Conservation (phyloP, 768 basidiomycete species). For the Lactarius deliciosus region DNA sequence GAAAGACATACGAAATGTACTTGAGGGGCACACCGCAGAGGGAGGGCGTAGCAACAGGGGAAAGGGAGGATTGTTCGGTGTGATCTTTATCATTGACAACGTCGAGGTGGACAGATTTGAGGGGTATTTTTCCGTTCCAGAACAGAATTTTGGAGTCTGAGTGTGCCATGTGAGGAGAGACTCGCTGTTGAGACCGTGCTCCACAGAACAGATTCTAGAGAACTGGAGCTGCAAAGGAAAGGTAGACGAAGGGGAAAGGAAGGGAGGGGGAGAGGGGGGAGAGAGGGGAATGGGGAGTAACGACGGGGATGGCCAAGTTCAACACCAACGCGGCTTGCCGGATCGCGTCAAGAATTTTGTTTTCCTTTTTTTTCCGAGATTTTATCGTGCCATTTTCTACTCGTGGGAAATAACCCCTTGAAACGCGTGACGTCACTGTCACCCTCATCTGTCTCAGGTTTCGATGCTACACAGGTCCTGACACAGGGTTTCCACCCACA, state of each 20-base stretch:
- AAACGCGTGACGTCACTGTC: conserved; percentile 18
- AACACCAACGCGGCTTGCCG: conserved; percentile 7
- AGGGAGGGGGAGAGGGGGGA: background rate
- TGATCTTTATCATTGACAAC: conserved; percentile 6
- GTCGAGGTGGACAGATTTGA: conserved; percentile 20
- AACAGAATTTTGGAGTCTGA: conserved; percentile 21
- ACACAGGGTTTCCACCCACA: background rate
- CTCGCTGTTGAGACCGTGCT: conserved; percentile 11
- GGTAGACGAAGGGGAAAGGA: background rate
- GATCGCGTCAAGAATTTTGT: background rate
- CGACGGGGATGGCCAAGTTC: background rate
- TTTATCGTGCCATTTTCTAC: background rate
- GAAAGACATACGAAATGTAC: conserved; percentile 67
- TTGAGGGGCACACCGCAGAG: conserved; percentile 73
- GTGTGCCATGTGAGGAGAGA: conserved; percentile 18
- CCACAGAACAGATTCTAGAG: background rate
- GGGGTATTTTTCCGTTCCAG: conserved; percentile 23
- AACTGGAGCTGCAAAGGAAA: background rate
- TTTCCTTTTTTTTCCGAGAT: background rate
- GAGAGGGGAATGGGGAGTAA: background rate
- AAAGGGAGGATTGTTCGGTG: conserved; percentile 32
- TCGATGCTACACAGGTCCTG: background rate
- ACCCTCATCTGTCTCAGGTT: background rate
- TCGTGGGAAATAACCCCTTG: conserved; percentile 4
- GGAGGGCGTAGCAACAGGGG: conserved; percentile 47